phyloP scores from a whole-genome alignment of 768 basidiomycete genomes.

The Dentipellis fragilis region DNA sequence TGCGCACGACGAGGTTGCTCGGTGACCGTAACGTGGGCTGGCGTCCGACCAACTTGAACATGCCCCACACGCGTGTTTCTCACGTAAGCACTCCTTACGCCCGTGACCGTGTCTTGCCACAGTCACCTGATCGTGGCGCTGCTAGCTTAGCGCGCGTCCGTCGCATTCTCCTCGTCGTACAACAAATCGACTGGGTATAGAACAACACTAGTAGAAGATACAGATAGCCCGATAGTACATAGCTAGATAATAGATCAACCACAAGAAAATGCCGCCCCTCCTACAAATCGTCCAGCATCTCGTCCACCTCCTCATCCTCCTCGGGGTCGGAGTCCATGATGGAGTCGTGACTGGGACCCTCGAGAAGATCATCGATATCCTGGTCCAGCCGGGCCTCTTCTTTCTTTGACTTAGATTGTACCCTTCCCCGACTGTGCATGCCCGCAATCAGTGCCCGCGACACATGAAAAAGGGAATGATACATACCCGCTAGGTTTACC shows the following conservation, averaged over 20 bases:
- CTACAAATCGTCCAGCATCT: conserved; percentile 5
- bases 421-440: not conserved
- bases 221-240: not conserved
- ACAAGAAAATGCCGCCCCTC: not conserved
- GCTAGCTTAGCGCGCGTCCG: not conserved
- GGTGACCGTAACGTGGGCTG: not conserved
- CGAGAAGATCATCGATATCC: not conserved
- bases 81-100: not conserved
- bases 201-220: not conserved
- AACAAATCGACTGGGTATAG: not conserved
- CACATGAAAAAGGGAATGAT: too few relatives aligned
- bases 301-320: conserved; percentile 13
- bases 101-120: not conserved
- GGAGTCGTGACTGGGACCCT: conserved; percentile 9
- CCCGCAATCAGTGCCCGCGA: not conserved
- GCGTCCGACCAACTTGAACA: not conserved
- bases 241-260: not conserved
- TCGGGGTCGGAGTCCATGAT: conserved; percentile 12
- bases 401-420: not conserved
- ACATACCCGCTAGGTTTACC: not conserved
- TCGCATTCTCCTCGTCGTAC: not conserved
- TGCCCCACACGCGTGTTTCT: not conserved
- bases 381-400: not conserved
- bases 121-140: not conserved
- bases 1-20: not conserved